A percentile compares a stretch with the other conserved stretches of the same genome.
These are phyloP conservation scores for Cylindricascospora bacillispora DNA, from an alignment of 1,139 yeast species.

Conservation along the genomic window DNA sequence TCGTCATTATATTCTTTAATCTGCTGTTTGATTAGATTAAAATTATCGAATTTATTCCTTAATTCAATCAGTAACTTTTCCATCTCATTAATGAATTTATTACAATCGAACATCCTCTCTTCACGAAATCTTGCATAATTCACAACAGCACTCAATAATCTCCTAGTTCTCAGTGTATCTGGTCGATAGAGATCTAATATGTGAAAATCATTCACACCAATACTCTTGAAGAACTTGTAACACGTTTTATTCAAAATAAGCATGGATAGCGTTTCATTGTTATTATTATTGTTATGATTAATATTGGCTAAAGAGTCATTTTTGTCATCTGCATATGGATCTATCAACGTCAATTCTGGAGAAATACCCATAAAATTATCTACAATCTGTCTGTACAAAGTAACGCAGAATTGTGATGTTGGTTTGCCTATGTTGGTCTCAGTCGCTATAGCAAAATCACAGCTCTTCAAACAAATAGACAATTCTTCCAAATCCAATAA, in stretches of 20 bases:
- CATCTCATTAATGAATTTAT: conserved; percentile 43
- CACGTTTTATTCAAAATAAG: conserved; percentile 49
- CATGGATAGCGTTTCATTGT: conserved; percentile 31
- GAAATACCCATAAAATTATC: conserved; percentile 58
- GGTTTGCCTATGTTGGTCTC: conserved; percentile 59
- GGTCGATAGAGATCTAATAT: conserved; percentile 61
- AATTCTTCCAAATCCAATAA: conserved; percentile 53
- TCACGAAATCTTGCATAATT: conserved; percentile 80
- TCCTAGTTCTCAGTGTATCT: conserved; percentile 48
- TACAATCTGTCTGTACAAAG: conserved; percentile 56
- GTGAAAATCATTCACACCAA: conserved; percentile 70
- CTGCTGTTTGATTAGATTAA: conserved; percentile 32
- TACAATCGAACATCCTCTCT: conserved; percentile 59
- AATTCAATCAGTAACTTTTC: conserved; percentile 37
- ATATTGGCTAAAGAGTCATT: conserved; percentile 3
- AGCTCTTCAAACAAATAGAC: conserved; percentile 46
- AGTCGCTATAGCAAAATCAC: conserved; percentile 44
- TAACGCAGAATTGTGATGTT: conserved; percentile 46
- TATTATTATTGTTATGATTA: conserved; percentile 7
- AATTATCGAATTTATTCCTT: conserved; percentile 29
- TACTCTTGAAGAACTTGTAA: conserved; percentile 48
- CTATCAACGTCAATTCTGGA: conserved; percentile 31
- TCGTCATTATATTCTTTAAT: conserved; percentile 31
- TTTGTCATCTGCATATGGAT: conserved; percentile 5
- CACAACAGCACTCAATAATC: conserved; percentile 70